Conservation (phyloP, 768 basidiomycete species). For the Pulveroboletus frians region DNA sequence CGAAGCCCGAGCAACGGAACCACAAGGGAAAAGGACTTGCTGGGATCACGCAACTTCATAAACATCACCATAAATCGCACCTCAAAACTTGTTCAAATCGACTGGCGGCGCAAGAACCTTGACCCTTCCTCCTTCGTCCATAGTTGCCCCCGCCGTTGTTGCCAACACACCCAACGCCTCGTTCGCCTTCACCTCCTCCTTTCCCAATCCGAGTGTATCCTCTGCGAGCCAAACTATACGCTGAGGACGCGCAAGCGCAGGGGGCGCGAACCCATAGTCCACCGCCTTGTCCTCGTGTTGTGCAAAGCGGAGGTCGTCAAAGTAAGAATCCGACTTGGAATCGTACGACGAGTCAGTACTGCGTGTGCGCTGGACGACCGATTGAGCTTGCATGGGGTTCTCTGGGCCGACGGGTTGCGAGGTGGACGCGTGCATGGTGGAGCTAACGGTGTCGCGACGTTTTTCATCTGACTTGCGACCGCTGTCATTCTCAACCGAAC, state of each 20-base stretch:
- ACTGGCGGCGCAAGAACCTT: constrained; percentile 17
- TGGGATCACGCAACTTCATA: not conserved
- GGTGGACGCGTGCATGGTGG: constrained; percentile 5
- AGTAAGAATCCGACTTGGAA: constrained; percentile 2
- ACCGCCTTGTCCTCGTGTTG: constrained; percentile 23
- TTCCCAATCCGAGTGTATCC: constrained; percentile 51
- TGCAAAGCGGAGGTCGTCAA: constrained; percentile 22
- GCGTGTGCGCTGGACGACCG: not conserved
- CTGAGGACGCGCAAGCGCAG: constrained; percentile 70
- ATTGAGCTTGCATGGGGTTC: not conserved
- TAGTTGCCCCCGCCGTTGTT: constrained; percentile 45
- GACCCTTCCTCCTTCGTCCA: constrained; percentile 61
- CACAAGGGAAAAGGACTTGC: not conserved
- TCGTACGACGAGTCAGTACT: constrained; percentile 3
- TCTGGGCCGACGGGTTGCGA: not conserved
- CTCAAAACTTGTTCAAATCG: constrained; percentile 29
- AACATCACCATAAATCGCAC: not conserved
- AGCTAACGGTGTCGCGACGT: constrained; percentile 10
- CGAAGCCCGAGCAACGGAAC: not conserved
- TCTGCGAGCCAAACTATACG: constrained; percentile 80
- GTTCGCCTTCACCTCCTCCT: constrained; percentile 58
- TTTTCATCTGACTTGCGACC: constrained; percentile 14
- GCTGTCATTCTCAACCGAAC: not conserved
- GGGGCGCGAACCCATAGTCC: constrained; percentile 80
- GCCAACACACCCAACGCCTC: constrained; percentile 47